Evolutionary conservation across 2,329 filamentous ascomycete species (phyloP).

Genomic region (Fusarium sp.): DNA sequence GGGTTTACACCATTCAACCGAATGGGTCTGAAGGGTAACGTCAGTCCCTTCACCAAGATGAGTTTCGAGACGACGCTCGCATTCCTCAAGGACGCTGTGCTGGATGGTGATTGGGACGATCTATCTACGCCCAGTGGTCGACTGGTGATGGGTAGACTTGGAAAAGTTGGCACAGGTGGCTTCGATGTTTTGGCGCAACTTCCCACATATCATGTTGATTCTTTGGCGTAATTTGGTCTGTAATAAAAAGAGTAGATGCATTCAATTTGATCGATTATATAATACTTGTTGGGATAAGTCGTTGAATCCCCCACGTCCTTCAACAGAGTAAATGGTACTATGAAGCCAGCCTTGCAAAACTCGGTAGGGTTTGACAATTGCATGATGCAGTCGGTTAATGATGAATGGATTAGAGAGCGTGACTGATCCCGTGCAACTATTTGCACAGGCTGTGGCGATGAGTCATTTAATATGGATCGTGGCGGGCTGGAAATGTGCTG

Average conservation of each 20-base stretch:
- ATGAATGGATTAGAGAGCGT: neutral
- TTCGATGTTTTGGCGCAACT: slow-evolving; percentile 84
- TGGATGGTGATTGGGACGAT: slow-evolving; percentile 91
- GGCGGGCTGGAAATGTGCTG: neutral
- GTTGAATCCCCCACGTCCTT: neutral
- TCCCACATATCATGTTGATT: slow-evolving; percentile 60
- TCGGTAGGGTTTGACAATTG: neutral
- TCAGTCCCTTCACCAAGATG: slow-evolving; percentile 97
- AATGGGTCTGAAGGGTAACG: slow-evolving; percentile 84
- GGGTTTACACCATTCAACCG: slow-evolving; percentile 93
- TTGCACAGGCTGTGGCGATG: neutral
- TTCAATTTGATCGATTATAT: slow-evolving; percentile 24
- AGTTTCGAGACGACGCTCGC: slow-evolving; percentile 97
- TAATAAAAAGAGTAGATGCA: slow-evolving; percentile 38
- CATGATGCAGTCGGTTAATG: neutral
- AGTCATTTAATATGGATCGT: neutral
- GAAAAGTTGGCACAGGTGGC: slow-evolving; percentile 86
- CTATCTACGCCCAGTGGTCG: slow-evolving; percentile 85
- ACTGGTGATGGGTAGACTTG: slow-evolving; percentile 86
- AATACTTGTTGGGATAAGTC: neutral
- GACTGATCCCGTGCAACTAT: neutral
- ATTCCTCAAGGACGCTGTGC: slow-evolving; percentile 90
- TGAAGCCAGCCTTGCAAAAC: neutral
- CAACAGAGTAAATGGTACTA: neutral
- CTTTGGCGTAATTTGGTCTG: slow-evolving; percentile 42